Conservation (phyloP, 257 asterid genomes). For the Nicotiana obtusifolia region DNA sequence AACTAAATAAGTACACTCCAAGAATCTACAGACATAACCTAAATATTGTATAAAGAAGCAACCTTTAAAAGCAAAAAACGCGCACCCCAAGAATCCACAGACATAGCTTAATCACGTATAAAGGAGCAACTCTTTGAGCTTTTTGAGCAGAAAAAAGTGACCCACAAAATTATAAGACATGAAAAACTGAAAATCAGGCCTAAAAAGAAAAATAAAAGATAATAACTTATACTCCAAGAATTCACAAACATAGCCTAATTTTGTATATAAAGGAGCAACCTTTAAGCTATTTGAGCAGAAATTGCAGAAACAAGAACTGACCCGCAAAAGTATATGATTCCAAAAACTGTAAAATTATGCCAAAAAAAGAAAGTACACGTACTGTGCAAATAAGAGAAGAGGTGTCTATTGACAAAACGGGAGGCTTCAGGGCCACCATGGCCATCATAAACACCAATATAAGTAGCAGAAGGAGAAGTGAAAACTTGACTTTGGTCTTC, state of each 20-base stretch:
- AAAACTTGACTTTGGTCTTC: slow-evolving; percentile 96
- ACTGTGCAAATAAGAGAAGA: slow-evolving; percentile 78
- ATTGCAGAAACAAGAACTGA: neutral
- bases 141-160: neutral
- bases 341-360: neutral
- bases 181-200: neutral
- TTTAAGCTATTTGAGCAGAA: neutral
- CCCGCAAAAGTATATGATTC: neutral
- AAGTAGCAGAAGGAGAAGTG: slow-evolving; percentile 85
- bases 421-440: slow-evolving; percentile 99
- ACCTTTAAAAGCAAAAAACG: too few relatives aligned
- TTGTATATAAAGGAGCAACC: neutral
- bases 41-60: neutral
- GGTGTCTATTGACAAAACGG: slow-evolving; percentile 73
- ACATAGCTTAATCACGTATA: neutral
- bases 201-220: neutral
- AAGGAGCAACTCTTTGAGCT: neutral
- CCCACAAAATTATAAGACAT: neutral
- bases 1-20: neutral
- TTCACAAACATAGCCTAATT: neutral
- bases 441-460: slow-evolving; percentile 90
- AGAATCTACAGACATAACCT: neutral
- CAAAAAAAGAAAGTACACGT: neutral
- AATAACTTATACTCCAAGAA: neutral
- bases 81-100: neutral